Evolutionary conservation across 2,329 filamentous ascomycete species (phyloP).

Genomic region (Dothidotthia symphoricarpi): DNA sequence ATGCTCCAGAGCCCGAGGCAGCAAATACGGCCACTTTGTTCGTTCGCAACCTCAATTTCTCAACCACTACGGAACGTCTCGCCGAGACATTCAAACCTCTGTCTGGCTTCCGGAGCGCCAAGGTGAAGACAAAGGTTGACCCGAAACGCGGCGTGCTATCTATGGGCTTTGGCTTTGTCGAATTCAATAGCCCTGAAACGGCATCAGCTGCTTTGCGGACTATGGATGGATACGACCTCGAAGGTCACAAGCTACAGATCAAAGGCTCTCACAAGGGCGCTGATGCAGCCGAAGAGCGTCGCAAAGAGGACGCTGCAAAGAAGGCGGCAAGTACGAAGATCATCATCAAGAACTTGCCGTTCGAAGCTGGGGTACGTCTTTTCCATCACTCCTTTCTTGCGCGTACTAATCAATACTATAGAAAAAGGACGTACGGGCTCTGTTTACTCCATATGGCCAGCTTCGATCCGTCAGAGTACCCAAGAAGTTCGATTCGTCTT

Average conservation of each 20-base stretch:
- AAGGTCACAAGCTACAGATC: conserved; percentile 80
- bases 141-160: conserved; percentile 89
- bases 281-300: conserved; percentile 83
- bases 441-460: conserved; percentile 89
- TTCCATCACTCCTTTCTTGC: conserved; percentile 5
- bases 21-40: conserved; percentile 78
- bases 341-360: conserved; percentile 96
- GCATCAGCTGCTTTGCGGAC: conserved; percentile 75
- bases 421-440: conserved; percentile 84
- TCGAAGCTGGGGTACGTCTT: conserved; percentile 62
- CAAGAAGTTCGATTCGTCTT: conserved; percentile 86
- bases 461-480: conserved; percentile 89
- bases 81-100: conserved; percentile 75
- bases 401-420: conserved; percentile 20
- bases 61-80: conserved; percentile 74
- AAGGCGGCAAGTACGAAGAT: conserved; percentile 85
- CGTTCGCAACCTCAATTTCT: conserved; percentile 90
- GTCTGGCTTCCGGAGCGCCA: conserved; percentile 83
- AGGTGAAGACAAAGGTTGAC: conserved; percentile 90
- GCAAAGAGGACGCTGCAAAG: conserved; percentile 78
- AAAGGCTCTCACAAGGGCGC: conserved; percentile 82
- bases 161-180: conserved; percentile 92
- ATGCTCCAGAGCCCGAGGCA: conserved; percentile 53
- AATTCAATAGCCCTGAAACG: conserved; percentile 75
- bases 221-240: conserved; percentile 89